Conservation (phyloP, 768 basidiomycete genomes). For the Agaricus blazei region DNA sequence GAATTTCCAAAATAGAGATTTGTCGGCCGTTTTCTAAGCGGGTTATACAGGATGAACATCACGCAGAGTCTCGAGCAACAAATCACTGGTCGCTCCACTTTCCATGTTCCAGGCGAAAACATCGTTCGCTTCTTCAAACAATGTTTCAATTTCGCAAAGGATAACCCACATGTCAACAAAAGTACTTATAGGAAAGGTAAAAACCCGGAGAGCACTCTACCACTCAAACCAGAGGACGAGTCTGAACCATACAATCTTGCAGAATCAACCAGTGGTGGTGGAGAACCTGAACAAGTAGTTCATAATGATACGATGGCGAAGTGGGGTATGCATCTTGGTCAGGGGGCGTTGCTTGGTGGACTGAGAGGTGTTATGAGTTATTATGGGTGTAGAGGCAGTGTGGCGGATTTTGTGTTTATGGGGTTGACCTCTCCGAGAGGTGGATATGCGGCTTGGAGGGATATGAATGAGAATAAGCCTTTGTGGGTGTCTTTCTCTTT, state of each 20-base stretch:
- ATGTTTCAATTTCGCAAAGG: not conserved
- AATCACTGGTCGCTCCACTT: not conserved
- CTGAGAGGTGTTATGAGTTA: constrained; percentile 5
- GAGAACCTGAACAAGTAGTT: not conserved
- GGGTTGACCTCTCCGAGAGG: not conserved
- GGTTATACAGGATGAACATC: not conserved
- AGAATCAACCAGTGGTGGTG: not conserved
- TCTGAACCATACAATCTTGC: not conserved
- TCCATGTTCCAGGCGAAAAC: not conserved
- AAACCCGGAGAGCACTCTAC: not conserved
- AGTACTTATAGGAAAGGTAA: not conserved
- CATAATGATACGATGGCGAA: not conserved
- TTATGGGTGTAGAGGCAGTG: not conserved
- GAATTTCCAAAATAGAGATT: not conserved
- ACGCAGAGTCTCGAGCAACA: constrained; percentile 3
- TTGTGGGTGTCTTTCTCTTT: not conserved
- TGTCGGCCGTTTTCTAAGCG: not conserved
- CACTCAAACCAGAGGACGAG: not conserved
- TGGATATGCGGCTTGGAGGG: not conserved
- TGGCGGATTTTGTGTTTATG: constrained; percentile 6
- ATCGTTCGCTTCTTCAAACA: not conserved
- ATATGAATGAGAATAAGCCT: not conserved
- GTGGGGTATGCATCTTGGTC: not conserved
- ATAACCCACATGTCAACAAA: not conserved
- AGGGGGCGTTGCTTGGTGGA: not conserved